phyloP scores from a whole-genome alignment of 1,139 yeast genomes.

The Kodamaea alishanica region DNA sequence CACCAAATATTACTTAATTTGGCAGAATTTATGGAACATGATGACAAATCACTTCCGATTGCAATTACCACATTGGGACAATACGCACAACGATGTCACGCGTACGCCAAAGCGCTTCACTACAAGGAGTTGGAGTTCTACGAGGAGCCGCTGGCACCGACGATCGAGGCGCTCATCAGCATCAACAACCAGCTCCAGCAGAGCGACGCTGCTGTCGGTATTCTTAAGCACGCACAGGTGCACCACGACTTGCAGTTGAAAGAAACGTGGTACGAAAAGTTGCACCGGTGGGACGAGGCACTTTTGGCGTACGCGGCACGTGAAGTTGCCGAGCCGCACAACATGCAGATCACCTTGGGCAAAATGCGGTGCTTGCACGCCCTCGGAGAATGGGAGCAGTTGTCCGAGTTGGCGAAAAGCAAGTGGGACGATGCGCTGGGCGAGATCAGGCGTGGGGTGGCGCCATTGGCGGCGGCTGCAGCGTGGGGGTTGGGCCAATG shows the following conservation, averaged over 20 bases:
- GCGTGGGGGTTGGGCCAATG: conserved; percentile 99
- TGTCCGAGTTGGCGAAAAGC: conserved; percentile 79
- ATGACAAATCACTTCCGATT: conserved; percentile 88
- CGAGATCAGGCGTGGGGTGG: conserved; percentile 79
- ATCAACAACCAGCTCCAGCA: conserved; percentile 94
- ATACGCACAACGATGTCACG: conserved; percentile 94
- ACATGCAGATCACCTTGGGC: conserved; percentile 88
- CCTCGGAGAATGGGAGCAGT: conserved; percentile 94
- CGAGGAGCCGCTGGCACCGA: conserved; percentile 88
- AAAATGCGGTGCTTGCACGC: conserved; percentile 98
- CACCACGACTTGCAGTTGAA: conserved; percentile 89
- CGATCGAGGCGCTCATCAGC: conserved; percentile 86
- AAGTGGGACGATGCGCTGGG: conserved; percentile 76
- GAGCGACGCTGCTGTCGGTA: conserved; percentile 97
- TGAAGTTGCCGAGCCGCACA: conserved; percentile 52
- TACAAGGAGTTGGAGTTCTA: conserved; percentile 93
- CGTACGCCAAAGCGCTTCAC: conserved; percentile 95
- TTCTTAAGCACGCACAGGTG: conserved; percentile 89
- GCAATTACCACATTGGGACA: conserved; percentile 85
- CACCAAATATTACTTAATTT: conserved; percentile 83
- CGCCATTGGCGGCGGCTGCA: conserved; percentile 98
- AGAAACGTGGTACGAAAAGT: conserved; percentile 96
- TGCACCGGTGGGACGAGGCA: conserved; percentile 98
- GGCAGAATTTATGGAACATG: conserved; percentile 97
- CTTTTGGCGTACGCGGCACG: conserved; percentile 80